phyloP scores from a whole-genome alignment of 2,329 filamentous ascomycete genomes.

The Falciphora oryzae region DNA sequence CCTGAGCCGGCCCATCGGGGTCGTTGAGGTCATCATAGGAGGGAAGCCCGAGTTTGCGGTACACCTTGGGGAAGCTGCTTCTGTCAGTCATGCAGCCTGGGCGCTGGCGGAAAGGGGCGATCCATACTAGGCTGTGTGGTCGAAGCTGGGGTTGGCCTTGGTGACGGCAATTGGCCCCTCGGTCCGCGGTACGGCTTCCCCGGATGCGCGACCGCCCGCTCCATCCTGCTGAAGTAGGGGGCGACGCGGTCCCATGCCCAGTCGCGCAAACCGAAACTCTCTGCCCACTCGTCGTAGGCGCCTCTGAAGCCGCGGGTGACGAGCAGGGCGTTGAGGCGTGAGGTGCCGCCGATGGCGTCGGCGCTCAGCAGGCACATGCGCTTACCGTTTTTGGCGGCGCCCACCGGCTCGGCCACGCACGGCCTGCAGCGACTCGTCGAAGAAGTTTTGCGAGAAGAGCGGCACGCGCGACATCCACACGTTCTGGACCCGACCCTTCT shows the following conservation, averaged over 20 bases:
- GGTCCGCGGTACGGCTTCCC: constrained; percentile 20
- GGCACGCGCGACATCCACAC: constrained; percentile 22
- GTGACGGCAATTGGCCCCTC: constrained; percentile 14
- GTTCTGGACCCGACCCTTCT: constrained; percentile 27
- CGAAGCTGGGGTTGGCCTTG: too few species aligned
- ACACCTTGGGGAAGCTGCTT: constrained; percentile 21
- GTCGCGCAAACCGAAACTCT: constrained; percentile 22
- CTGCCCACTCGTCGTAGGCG: constrained; percentile 25
- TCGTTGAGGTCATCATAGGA: too few species aligned
- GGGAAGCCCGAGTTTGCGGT: constrained; percentile 22
- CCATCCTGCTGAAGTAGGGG: constrained; percentile 24
- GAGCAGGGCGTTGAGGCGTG: constrained; percentile 27
- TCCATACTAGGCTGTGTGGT: background rate
- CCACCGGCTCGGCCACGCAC: constrained; percentile 24
- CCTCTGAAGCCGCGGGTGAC: constrained; percentile 25
- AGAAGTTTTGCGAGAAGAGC: constrained; percentile 23
- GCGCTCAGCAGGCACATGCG: constrained; percentile 18
- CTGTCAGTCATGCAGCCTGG: too few species aligned
- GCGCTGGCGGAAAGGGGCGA: background rate
- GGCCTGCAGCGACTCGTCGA: constrained; percentile 19
- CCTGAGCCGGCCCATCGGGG: constrained; percentile 22
- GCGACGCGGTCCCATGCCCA: constrained; percentile 29
- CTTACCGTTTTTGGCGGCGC: constrained; percentile 14
- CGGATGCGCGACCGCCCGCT: constrained; percentile 16
- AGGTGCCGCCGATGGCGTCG: constrained; percentile 27